phyloP scores from a whole-genome alignment of 306 rosid species.

The Styphnolobium japonicum region DNA sequence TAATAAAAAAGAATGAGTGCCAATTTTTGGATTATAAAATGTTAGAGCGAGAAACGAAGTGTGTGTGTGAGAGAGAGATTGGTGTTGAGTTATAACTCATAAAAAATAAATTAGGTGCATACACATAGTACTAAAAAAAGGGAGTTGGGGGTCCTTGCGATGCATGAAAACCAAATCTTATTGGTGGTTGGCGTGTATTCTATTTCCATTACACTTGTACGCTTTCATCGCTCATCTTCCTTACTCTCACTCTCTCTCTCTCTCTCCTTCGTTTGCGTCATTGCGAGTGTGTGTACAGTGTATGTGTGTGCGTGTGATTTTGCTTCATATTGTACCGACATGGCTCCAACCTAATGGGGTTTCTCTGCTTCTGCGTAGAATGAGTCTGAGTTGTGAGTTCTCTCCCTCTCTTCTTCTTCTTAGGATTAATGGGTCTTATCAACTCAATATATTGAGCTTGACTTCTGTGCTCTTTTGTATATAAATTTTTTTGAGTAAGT shows the following conservation, averaged over 20 bases:
- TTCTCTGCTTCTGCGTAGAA: constrained; percentile 29
- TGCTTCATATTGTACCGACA: constrained; percentile 50
- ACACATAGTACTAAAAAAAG: constrained; percentile 21
- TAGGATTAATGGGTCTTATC: constrained; percentile 22
- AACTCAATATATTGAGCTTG: constrained; percentile 22
- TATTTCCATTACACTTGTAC: constrained; percentile 34
- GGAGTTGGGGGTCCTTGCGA: constrained; percentile 21
- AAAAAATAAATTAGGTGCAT: constrained; percentile 8
- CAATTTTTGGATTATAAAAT: background rate
- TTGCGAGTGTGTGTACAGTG: too few species aligned
- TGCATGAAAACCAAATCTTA: constrained; percentile 28
- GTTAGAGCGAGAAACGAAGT: background rate
- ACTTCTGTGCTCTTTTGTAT: background rate
- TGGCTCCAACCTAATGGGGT: constrained; percentile 65
- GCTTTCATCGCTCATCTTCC: constrained; percentile 8
- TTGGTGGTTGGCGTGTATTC: constrained; percentile 32
- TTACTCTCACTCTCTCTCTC: background rate
- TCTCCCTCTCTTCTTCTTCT: constrained; percentile 20
- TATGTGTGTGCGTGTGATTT: background rate
- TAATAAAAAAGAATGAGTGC: background rate
- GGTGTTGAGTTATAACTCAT: constrained; percentile 10
- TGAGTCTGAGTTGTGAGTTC: constrained; percentile 29
- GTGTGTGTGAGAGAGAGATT: background rate
- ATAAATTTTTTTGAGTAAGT: background rate
- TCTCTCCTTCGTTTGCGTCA: too few species aligned